phyloP scores from a whole-genome alignment of 805 yeast species.

The Nakazawaea siamensis region DNA sequence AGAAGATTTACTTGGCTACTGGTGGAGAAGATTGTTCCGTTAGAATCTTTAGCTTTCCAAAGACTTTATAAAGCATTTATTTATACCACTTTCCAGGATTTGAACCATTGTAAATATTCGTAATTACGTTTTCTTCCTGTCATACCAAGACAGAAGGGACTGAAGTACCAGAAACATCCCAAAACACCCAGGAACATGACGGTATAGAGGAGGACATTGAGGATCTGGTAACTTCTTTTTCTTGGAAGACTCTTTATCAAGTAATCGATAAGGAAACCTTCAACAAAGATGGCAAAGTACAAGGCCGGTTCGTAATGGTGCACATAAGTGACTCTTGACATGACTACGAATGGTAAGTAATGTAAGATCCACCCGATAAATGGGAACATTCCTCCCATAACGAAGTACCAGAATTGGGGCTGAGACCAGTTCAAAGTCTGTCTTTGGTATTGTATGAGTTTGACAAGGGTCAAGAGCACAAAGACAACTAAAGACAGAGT shows the following conservation, averaged over 20 bases:
- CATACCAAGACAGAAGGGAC: constrained; percentile 65
- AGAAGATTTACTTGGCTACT: constrained; percentile 37
- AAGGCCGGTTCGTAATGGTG: constrained; percentile 96
- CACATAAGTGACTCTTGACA: constrained; percentile 96
- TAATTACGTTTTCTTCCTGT: constrained; percentile 32
- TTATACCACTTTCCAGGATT: constrained; percentile 34
- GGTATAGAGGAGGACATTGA: constrained; percentile 27
- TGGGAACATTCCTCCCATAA: constrained; percentile 70
- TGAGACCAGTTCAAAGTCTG: constrained; percentile 31
- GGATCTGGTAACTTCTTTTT: constrained; percentile 1
- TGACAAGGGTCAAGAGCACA: constrained; percentile 28
- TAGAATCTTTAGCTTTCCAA: constrained; percentile 37
- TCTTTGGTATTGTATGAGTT: constrained; percentile 58
- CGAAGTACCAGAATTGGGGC: constrained; percentile 7
- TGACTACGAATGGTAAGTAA: constrained; percentile 77
- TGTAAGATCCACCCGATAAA: constrained; percentile 88
- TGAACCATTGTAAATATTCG: constrained; percentile 38
- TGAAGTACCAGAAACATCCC: constrained; percentile 50
- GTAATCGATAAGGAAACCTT: constrained; percentile 45
- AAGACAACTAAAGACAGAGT: constrained; percentile 38
- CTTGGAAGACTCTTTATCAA: constrained; percentile 24
- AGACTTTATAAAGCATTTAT: constrained; percentile 5
- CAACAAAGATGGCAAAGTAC: constrained; percentile 71
- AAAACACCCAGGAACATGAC: constrained; percentile 33
- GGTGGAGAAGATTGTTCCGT: constrained; percentile 63